Evolutionary conservation across 371 early-diverging fungal species (phyloP).

Genomic region (Mucor velutinosus): DNA sequence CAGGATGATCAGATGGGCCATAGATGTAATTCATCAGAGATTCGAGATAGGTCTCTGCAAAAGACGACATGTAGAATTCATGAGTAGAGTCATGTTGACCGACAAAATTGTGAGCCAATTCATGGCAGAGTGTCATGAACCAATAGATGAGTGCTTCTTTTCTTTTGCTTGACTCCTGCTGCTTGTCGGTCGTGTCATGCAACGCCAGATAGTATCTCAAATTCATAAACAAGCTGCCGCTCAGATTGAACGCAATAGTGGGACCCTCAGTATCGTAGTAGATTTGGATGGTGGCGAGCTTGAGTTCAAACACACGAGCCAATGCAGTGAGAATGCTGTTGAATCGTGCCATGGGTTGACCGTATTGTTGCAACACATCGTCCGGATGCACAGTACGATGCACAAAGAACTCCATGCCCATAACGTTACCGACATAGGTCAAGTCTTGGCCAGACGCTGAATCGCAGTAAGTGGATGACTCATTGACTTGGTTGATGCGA

Average conservation of each 20-base stretch:
- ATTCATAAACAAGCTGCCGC: conserved; percentile 84
- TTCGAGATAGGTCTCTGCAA: conserved; percentile 76
- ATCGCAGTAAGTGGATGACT: conserved; percentile 57
- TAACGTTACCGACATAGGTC: conserved; percentile 48
- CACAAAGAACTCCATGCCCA: conserved; percentile 59
- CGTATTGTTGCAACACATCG: conserved; percentile 44
- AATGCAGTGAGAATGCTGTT: conserved; percentile 56
- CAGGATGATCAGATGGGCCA: neutral
- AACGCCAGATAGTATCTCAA: conserved; percentile 74
- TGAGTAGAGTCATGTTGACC: conserved; percentile 54
- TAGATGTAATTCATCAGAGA: conserved; percentile 34
- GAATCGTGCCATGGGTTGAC: conserved; percentile 56
- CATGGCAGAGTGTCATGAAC: conserved; percentile 91
- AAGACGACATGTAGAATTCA: conserved; percentile 76
- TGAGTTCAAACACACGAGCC: conserved; percentile 68
- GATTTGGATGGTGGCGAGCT: conserved; percentile 63
- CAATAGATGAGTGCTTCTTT: conserved; percentile 74
- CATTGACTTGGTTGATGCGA: conserved; percentile 43
- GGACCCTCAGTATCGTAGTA: conserved; percentile 73
- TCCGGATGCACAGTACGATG: conserved; percentile 50
- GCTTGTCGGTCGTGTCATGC: conserved; percentile 43
- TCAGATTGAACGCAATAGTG: conserved; percentile 84
- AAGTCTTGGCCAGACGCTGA: conserved; percentile 58
- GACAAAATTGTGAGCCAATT: conserved; percentile 87
- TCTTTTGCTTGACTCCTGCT: conserved; percentile 28